phyloP scores from a whole-genome alignment of 2,329 filamentous ascomycete species.

The Fusarium nelsonii region DNA sequence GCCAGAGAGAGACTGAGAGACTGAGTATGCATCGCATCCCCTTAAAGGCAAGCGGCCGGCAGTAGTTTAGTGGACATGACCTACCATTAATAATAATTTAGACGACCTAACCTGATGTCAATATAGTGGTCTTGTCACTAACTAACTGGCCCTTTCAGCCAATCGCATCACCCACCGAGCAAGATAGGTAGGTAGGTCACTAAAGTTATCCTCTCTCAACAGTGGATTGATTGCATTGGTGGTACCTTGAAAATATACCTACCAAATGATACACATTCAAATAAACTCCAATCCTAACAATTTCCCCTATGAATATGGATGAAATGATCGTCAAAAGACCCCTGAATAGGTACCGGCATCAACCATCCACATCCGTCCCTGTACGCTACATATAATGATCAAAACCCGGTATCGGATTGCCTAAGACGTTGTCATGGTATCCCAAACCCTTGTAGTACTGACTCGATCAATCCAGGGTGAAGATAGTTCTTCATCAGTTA shows the following conservation, averaged over 20 bases:
- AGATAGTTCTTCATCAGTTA: not conserved
- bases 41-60: slow-evolving; percentile 9
- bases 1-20: slow-evolving; percentile 4
- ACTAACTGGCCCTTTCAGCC: not conserved
- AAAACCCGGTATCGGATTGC: not conserved
- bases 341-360: slow-evolving; percentile 16
- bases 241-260: not conserved
- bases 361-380: not conserved
- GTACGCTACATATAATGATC: not conserved
- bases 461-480: not conserved
- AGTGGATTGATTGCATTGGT: not conserved
- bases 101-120: not conserved
- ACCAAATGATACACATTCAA: slow-evolving; percentile 1
- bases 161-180: slow-evolving; percentile 17
- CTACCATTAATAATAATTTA: not conserved
- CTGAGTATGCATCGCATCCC: slow-evolving; percentile 6
- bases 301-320: not conserved
- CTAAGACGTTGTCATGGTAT: not conserved
- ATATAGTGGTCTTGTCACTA: not conserved
- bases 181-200: too few species aligned
- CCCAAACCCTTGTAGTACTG: not conserved
- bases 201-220: not conserved
- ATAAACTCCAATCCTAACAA: slow-evolving; percentile 1
- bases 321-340: slow-evolving; percentile 22
- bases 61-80: not conserved